These are phyloP conservation scores for Aquanectria penicillioides DNA, from an alignment of 2,329 filamentous ascomycete species.

Conservation along the genomic window DNA sequence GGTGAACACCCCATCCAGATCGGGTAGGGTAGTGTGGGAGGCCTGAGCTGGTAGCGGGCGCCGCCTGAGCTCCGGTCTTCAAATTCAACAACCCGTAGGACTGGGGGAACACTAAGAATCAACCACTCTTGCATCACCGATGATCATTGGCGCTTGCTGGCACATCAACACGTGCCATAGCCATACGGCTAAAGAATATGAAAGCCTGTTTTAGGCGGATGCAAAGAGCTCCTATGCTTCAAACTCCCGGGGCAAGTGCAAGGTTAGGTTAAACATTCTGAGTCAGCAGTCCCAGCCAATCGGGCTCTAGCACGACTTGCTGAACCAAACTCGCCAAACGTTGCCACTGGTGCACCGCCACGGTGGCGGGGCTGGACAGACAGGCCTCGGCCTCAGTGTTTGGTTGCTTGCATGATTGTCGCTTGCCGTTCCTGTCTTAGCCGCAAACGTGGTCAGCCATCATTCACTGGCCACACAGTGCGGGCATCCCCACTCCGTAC, in stretches of 20 bases:
- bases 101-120: constrained; percentile 7
- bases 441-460: constrained; percentile 17
- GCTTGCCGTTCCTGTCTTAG: constrained; percentile 9
- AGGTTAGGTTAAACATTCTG: too few species aligned
- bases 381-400: constrained; percentile 17
- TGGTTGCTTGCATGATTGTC: constrained; percentile 2
- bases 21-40: too few species aligned
- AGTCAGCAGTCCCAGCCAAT: too few species aligned
- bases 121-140: constrained; percentile 14
- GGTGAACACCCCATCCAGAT: too few species aligned
- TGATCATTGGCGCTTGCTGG: constrained; percentile 9
- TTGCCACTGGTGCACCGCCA: constrained; percentile 32
- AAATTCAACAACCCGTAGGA: too few species aligned
- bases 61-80: constrained; percentile 4
- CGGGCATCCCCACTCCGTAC: constrained; percentile 10
- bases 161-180: not conserved
- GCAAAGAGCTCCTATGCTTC: not conserved
- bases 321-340: not conserved
- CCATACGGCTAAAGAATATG: not conserved
- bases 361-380: constrained; percentile 8
- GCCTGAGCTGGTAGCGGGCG: constrained; percentile 17
- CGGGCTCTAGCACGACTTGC: too few species aligned
- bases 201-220: constrained; percentile 15
- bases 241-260: too few species aligned
- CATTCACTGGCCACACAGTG: constrained; percentile 23